Evolutionary conservation across 345 rosid species (phyloP), one percentile per base, ranked within the genome.

Genomic region (Eutrema heterophyllum): DNA sequence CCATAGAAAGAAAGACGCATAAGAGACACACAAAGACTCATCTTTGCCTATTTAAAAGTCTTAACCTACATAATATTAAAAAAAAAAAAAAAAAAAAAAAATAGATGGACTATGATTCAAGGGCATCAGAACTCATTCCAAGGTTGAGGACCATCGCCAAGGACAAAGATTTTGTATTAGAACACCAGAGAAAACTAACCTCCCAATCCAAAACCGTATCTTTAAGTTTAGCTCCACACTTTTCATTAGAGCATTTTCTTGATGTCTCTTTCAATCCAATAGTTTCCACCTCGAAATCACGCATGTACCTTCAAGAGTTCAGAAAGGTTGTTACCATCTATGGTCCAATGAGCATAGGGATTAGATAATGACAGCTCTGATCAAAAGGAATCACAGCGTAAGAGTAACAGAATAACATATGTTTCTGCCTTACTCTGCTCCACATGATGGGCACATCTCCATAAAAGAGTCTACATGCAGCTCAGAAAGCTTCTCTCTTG

Each of bases 151-250:
- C 32, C 21, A 27, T 44, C 30, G 55, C 9, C 30, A 13, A 40
- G 26, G 30, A 29, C 15, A 38, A 68, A 15, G 29, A 24, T 1
- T 56, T 53, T 1, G 49, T 40, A 24, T 29, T 10, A n/a, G 21
- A 56, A 46, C 9, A 39, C 11, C n/a, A 44, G 39, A 30, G 16
- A 14, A 32, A 70, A 32, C 0, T 40, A 73, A 94, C 99, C 99
- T 95, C 99, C 99, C 99, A 95, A 65, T 95, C 99, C 80, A 95
- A 89, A 73, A 95, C 99, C 2, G 97, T 89, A 73, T 94, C 99
- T 84, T 68, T 87, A 55, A 95, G 96, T 84, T 87, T 95, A 66
- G 84, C 86, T 64, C 92, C 88, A 69, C 99, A 95, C 57, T 84
- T 86, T 69, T 13, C 72, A 74, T 68, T 68, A 56, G 96, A 73